Conservation (phyloP, 2,329 filamentous ascomycete species). For the Penicillium sp. region DNA sequence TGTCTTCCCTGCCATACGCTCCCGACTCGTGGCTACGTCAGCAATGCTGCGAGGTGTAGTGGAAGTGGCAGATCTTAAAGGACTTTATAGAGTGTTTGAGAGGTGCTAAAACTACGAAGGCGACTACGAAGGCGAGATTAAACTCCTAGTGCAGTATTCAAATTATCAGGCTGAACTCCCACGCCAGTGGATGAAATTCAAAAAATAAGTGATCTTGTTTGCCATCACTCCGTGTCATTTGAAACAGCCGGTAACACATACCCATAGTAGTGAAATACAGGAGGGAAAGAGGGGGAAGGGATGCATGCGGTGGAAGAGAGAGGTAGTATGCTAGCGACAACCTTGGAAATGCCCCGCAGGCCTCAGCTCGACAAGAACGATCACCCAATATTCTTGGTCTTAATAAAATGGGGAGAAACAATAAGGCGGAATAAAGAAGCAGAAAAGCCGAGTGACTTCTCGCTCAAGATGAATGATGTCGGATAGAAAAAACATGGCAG, state of each 20-base stretch:
- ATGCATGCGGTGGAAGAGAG: not conserved
- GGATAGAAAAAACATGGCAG: conserved; percentile 1
- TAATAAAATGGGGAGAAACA: not conserved
- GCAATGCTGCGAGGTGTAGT: conserved; percentile 75
- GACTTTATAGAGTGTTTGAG: conserved; percentile 93
- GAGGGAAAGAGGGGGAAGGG: not conserved
- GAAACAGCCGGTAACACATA: conserved; percentile 9
- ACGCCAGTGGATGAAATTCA: not conserved
- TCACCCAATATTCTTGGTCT: conserved; percentile 1
- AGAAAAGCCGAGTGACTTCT: conserved; percentile 5
- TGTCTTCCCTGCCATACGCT: conserved; percentile 87
- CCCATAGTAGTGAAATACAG: conserved; percentile 3
- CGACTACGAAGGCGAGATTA: too few relatives aligned
- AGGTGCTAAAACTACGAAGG: conserved; percentile 65
- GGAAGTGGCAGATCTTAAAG: conserved; percentile 90
- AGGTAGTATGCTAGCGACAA: not conserved
- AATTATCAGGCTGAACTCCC: not conserved
- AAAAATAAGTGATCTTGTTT: conserved; percentile 3
- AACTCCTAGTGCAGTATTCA: not conserved
- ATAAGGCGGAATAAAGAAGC: conserved; percentile 8
- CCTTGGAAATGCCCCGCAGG: not conserved
- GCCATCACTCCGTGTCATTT: conserved; percentile 10
- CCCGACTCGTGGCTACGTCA: conserved; percentile 79
- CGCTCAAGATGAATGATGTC: conserved; percentile 3
- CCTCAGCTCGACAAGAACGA: conserved; percentile 3